Conservation (phyloP, 306 rosid species). For the Gleditsia sinensis region DNA sequence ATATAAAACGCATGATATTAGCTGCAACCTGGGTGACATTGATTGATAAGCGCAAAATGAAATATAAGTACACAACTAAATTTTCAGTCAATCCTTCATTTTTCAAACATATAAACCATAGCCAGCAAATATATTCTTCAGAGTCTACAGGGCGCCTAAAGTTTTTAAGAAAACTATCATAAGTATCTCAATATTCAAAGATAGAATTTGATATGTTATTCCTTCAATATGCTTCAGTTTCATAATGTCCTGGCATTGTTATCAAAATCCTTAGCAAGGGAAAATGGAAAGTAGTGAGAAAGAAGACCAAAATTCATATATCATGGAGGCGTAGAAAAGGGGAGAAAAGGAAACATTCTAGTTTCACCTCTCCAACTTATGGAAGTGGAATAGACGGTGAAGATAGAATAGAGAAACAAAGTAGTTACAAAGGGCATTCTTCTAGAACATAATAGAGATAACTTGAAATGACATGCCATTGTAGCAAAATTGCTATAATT, state of each 20-base stretch:
- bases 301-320: constrained; percentile 1
- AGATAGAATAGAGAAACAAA: not conserved
- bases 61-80: not conserved
- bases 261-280: not conserved
- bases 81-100: not conserved
- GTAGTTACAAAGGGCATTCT: not conserved
- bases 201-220: not conserved
- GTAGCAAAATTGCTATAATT: not conserved
- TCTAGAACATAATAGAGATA: not conserved
- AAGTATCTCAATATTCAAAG: not conserved
- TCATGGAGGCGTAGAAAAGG: too few relatives aligned
- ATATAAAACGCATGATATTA: not conserved
- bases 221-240: not conserved
- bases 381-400: not conserved
- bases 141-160: constrained; percentile 2
- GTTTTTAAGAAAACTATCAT: not conserved
- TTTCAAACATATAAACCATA: not conserved
- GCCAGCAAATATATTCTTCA: not conserved
- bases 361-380: not conserved
- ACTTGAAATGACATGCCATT: not conserved
- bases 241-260: not conserved
- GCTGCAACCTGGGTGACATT: not conserved
- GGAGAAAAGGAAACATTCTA: not conserved
- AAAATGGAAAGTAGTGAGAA: constrained; percentile 3
- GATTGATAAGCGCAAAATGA: not conserved